Evolutionary conservation across 345 rosid genomes (phyloP).

Genomic region (Populus tremula): DNA sequence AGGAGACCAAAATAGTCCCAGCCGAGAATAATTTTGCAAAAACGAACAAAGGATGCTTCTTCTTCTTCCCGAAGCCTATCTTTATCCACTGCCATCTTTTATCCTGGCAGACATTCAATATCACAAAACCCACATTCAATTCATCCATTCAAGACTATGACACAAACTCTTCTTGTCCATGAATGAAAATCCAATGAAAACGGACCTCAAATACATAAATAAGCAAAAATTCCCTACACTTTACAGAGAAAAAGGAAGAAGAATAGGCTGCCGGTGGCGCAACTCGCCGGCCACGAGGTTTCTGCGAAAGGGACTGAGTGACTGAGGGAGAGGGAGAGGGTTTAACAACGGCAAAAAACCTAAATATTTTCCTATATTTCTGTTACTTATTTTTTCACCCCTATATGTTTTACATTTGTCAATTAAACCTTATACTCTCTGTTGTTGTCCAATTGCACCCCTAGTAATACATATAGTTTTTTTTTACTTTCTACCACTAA

Average conservation of each 20-base stretch:
- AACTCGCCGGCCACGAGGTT: background rate
- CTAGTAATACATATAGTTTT: background rate
- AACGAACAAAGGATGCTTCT: constrained; percentile 58
- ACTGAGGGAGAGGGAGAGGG: background rate
- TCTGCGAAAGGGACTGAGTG: background rate
- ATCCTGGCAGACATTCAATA: background rate
- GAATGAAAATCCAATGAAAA: background rate
- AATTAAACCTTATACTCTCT: background rate
- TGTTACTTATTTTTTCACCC: background rate
- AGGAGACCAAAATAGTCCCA: constrained; percentile 79
- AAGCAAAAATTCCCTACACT: background rate
- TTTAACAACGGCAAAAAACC: background rate
- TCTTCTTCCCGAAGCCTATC: constrained; percentile 55
- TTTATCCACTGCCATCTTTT: constrained; percentile 52
- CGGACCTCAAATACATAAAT: background rate
- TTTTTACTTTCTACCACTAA: no score
- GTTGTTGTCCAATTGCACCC: background rate
- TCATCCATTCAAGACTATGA: background rate
- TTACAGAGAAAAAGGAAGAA: background rate
- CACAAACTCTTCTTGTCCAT: background rate
- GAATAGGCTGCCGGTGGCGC: background rate
- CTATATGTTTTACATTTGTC: background rate
- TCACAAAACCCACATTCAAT: background rate
- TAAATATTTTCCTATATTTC: background rate
- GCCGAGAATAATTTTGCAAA: constrained; percentile 62